Conservation (phyloP, 257 asterid genomes). For the Thymus mandschuricus region DNA sequence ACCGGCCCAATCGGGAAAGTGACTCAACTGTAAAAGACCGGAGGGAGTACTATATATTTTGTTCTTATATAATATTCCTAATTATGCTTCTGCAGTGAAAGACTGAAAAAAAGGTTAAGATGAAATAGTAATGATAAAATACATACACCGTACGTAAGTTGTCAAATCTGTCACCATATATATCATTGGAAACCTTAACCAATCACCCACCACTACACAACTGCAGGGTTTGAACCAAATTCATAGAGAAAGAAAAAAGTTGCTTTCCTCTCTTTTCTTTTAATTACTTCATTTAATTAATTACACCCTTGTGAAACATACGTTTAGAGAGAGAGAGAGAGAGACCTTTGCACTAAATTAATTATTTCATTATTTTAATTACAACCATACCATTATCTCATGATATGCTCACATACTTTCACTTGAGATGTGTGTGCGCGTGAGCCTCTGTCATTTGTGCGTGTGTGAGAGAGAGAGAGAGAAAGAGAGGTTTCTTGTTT, state of each 20-base stretch:
- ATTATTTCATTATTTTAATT: conserved; percentile 26
- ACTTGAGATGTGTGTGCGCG: conserved; percentile 15
- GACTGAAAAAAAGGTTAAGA: no score
- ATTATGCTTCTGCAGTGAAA: no score
- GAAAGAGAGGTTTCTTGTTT: background rate
- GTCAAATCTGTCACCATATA: conserved; percentile 27
- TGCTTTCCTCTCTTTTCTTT: background rate
- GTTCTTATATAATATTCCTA: no score
- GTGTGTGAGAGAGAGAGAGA: conserved; percentile 5
- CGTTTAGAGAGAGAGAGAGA: background rate
- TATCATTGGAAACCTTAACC: conserved; percentile 36
- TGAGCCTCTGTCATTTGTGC: background rate
- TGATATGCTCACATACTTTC: conserved; percentile 19
- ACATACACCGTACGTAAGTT: no score
- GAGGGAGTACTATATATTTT: no score
- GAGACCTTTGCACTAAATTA: background rate
- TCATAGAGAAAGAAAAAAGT: conserved; percentile 17
- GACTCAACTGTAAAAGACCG: no score
- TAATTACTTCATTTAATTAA: conserved; percentile 10
- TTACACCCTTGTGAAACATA: conserved; percentile 34
- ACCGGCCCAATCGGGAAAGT: no score
- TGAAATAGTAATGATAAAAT: no score
- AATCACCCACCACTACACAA: conserved; percentile 22
- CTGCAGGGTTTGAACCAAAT: conserved; percentile 19
- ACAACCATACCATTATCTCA: conserved; percentile 27